Conservation (phyloP, 1,139 yeast species). For the Candida albicans region DNA sequence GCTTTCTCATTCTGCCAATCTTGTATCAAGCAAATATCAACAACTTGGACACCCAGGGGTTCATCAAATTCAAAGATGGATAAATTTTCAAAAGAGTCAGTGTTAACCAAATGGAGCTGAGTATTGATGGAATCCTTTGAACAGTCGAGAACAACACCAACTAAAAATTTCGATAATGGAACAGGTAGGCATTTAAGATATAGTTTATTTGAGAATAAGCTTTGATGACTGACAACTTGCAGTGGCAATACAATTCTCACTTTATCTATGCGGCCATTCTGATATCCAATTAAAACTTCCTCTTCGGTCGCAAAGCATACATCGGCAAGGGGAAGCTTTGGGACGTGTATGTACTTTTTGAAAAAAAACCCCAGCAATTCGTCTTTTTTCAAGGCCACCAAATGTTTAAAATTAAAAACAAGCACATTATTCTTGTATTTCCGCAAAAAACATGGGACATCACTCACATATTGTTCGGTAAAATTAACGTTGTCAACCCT, state of each 20-base stretch:
- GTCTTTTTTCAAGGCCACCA: slow-evolving; percentile 3
- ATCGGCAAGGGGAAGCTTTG: not conserved
- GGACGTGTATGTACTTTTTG: not conserved
- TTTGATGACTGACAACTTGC: slow-evolving; percentile 1
- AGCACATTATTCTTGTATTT: slow-evolving; percentile 1
- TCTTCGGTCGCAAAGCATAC: not conserved
- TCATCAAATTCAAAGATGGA: slow-evolving; percentile 4
- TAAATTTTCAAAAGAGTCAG: not conserved
- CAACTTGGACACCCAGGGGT: slow-evolving; percentile 1
- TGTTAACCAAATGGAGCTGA: slow-evolving; percentile 8
- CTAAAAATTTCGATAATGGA: slow-evolving; percentile 2
- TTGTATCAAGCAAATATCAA: slow-evolving; percentile 8
- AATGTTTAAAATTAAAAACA: slow-evolving; percentile 2
- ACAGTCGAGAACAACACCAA: slow-evolving; percentile 7
- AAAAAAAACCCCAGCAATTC: slow-evolving; percentile 7
- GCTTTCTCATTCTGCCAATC: not conserved
- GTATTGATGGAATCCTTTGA: not conserved
- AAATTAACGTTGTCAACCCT: not conserved
- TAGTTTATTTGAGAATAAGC: slow-evolving; percentile 7
- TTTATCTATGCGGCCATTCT: slow-evolving; percentile 2
- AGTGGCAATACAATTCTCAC: not conserved
- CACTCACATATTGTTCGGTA: not conserved
- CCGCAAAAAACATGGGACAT: not conserved
- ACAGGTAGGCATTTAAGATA: slow-evolving; percentile 8
- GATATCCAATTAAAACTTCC: slow-evolving; percentile 1